These are phyloP conservation scores for Fomitopsis pulvina DNA, from an alignment of 768 basidiomycete genomes.

Conservation along the genomic window DNA sequence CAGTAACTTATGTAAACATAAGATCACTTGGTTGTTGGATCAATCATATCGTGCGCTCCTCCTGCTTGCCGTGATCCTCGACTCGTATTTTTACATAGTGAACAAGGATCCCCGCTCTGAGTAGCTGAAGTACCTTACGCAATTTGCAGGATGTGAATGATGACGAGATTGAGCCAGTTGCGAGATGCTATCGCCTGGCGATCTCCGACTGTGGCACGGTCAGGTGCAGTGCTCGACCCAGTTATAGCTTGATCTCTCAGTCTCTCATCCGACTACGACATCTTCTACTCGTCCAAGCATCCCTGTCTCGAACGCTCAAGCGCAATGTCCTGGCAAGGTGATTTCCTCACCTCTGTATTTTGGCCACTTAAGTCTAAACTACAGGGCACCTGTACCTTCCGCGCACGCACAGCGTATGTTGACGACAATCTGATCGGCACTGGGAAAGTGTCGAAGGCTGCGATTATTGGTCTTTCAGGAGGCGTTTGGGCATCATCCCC, in stretches of 20 bases:
- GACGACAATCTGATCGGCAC: conserved; percentile 72
- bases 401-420: conserved; percentile 57
- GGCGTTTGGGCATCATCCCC: conserved; percentile 69
- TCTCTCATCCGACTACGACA: conserved; percentile 5
- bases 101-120: background rate
- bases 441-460: conserved; percentile 69
- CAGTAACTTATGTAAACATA: no score
- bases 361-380: background rate
- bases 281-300: conserved; percentile 5
- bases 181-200: conserved; percentile 15
- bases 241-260: conserved; percentile 3
- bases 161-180: background rate
- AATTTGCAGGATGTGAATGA: background rate
- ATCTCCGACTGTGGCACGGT: conserved; percentile 15
- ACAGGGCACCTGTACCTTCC: background rate
- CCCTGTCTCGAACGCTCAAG: conserved; percentile 3
- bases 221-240: conserved; percentile 3
- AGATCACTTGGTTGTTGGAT: no score
- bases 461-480: conserved; percentile 66
- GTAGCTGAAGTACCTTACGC: no score
- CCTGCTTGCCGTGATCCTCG: no score
- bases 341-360: background rate
- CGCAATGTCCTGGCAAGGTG: conserved; percentile 72
- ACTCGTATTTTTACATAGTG: no score
- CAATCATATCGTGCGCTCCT: no score